Conservation (phyloP, 257 asterid genomes). For the Solanum virginianum region DNA sequence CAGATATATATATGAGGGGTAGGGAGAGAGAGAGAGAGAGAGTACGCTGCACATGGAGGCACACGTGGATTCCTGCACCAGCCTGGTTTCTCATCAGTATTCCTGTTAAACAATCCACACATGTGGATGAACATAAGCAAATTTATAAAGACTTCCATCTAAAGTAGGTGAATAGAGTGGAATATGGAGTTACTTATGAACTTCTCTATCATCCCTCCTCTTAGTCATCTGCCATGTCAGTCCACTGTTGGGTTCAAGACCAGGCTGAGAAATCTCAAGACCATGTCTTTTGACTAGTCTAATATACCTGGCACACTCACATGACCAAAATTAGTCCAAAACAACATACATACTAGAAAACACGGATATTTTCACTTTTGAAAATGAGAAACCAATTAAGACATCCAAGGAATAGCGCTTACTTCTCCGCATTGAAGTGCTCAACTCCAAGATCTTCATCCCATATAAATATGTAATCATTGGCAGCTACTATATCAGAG, state of each 20-base stretch:
- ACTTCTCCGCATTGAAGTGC: constrained; percentile 33
- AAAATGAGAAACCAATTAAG: neutral
- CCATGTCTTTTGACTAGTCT: no score
- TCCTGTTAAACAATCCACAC: constrained; percentile 25
- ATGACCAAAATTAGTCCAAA: neutral
- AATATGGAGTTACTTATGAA: no score
- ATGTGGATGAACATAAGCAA: neutral
- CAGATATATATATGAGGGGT: neutral
- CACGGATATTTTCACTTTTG: neutral
- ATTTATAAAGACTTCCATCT: neutral
- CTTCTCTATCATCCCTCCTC: no score
- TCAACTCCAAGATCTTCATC: no score
- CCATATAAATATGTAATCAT: constrained; percentile 57
- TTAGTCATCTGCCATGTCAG: no score
- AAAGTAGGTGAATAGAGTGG: no score
- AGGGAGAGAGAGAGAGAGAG: neutral
- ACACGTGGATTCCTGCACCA: constrained; percentile 70
- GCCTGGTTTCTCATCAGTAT: constrained; percentile 65
- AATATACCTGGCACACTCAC: constrained; percentile 27
- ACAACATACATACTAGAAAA: neutral
- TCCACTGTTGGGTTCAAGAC: no score
- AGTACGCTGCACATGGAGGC: constrained; percentile 99
- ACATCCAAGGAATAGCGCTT: constrained; percentile 6
- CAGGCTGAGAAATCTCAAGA: no score
- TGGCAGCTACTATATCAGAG: constrained; percentile 66